phyloP scores from a whole-genome alignment of 768 basidiomycete species.

The Calocera cornea region DNA sequence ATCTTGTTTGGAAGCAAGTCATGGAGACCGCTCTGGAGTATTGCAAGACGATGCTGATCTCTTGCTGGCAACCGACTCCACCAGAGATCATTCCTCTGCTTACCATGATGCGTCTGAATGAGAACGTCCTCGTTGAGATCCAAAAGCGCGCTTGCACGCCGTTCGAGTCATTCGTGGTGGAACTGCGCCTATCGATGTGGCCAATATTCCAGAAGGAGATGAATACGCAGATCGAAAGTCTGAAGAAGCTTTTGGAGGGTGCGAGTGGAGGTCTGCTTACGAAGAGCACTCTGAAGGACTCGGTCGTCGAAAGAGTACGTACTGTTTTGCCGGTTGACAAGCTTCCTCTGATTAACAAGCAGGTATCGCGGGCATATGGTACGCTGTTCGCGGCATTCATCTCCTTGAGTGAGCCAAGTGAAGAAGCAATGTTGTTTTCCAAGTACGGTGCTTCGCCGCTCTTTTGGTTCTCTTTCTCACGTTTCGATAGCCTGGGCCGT shows the following conservation, averaged over 20 bases:
- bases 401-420: conserved; percentile 62
- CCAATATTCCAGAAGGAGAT: conserved; percentile 84
- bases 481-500: conserved; percentile 51
- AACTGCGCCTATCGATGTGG: conserved; percentile 77
- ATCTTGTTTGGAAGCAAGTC: conserved; percentile 77
- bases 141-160: conserved; percentile 67
- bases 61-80: conserved; percentile 27
- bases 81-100: conserved; percentile 68
- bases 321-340: background rate
- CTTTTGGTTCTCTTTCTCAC: background rate
- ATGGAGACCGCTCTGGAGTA: conserved; percentile 87
- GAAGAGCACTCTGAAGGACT: conserved; percentile 50
- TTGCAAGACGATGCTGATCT: conserved; percentile 35
- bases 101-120: conserved; percentile 83
- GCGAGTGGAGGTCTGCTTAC: conserved; percentile 33
- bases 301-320: conserved; percentile 46
- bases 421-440: conserved; percentile 93
- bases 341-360: conserved; percentile 6
- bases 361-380: conserved; percentile 68
- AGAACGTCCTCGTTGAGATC: conserved; percentile 59
- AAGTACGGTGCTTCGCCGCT: conserved; percentile 42
- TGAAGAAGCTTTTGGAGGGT: conserved; percentile 74
- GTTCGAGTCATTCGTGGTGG: conserved; percentile 67
- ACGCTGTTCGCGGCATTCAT: conserved; percentile 72
- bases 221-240: conserved; percentile 64